Evolutionary conservation across 768 basidiomycete genomes (phyloP), one percentile per base, ranked within the genome.

Genomic region (Lactarius hengduanensis): DNA sequence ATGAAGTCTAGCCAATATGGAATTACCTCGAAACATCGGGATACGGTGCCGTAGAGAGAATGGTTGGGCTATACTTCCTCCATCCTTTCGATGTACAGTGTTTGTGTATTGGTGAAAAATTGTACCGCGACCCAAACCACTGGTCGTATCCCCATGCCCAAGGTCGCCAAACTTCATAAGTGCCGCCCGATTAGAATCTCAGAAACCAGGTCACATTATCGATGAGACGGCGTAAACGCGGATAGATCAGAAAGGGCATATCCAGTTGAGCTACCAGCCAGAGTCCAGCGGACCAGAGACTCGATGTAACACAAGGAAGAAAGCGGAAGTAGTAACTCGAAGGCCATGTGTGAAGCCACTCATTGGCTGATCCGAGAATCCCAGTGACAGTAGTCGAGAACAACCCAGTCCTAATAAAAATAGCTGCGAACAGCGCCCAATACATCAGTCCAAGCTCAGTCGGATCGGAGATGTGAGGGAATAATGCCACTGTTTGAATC

Each of bases 221-320:
- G 61, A 50, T 20, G 47, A 53, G 60, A 38, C 11, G 47, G 60
- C 16, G 20, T 38, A 32, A 61, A 61, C 3, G 32, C 18, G 47
- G 60, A 61, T 38, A 36, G 58, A 53, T 53, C 47, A 61, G 60
- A 53, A 62, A 55, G 54, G 7, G 55, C 11, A 2, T 26, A 38
- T 5, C 26, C 38, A n/a, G 15, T 41, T 41, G 61, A 41, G 36
- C 54, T 56, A 13, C 40, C 8, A n/a, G 53, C 10, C 34, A 7
- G 10, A 38, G 36, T 38, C 36, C 36, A 38, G 36, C 36, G 36
- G 36, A 38, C 36, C 36, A 38, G 54, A 41, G 61, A 43, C 40
- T n/a, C 26, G 41, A 22, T 56, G 57, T 13, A 43, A 28, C 26
- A 54, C 54, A 32, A 56, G 20, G 20, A 32, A 41, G 18, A 43